phyloP scores from a whole-genome alignment of 805 yeast species.

The Ogataea philodendri region DNA sequence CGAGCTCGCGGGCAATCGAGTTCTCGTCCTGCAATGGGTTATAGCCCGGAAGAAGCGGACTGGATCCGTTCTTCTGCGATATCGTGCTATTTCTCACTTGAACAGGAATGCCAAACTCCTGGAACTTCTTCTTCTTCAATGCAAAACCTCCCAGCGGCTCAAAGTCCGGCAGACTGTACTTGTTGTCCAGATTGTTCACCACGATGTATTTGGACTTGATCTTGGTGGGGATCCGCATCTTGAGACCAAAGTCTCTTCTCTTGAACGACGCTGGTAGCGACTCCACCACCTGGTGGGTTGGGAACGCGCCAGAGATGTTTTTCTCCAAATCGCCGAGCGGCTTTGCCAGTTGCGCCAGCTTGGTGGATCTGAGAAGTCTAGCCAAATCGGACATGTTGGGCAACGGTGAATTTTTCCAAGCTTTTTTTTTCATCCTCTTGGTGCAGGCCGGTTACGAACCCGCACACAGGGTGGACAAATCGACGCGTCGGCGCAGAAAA shows the following conservation, averaged over 20 bases:
- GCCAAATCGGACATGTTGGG: constrained; percentile 30
- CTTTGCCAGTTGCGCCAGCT: constrained; percentile 35
- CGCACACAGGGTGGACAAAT: constrained; percentile 1
- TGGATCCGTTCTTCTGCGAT: constrained; percentile 18
- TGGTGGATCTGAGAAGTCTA: constrained; percentile 30
- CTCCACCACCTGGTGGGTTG: constrained; percentile 72
- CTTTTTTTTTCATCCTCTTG: constrained; percentile 5
- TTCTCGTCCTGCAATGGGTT: constrained; percentile 24
- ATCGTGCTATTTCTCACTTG: constrained; percentile 19
- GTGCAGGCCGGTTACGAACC: constrained; percentile 4
- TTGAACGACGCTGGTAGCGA: constrained; percentile 62
- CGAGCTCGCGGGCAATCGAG: constrained; percentile 29
- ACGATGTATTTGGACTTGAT: constrained; percentile 58
- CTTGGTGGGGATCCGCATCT: constrained; percentile 64
- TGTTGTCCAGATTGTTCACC: constrained; percentile 63
- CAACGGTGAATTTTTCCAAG: too few relatives aligned
- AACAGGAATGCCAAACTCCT: constrained; percentile 61
- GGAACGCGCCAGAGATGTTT: constrained; percentile 36
- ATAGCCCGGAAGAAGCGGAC: constrained; percentile 41
- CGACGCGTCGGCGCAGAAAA: constrained; percentile 11
- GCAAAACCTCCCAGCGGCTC: constrained; percentile 60
- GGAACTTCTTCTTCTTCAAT: constrained; percentile 62
- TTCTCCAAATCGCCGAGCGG: constrained; percentile 28
- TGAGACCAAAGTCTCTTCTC: constrained; percentile 76
- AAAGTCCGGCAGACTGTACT: constrained; percentile 66